Evolutionary conservation across 192 early-diverging fungal species (phyloP), one percentile per base, ranked within the genome.

Genomic region (Entomortierella lignicola): DNA sequence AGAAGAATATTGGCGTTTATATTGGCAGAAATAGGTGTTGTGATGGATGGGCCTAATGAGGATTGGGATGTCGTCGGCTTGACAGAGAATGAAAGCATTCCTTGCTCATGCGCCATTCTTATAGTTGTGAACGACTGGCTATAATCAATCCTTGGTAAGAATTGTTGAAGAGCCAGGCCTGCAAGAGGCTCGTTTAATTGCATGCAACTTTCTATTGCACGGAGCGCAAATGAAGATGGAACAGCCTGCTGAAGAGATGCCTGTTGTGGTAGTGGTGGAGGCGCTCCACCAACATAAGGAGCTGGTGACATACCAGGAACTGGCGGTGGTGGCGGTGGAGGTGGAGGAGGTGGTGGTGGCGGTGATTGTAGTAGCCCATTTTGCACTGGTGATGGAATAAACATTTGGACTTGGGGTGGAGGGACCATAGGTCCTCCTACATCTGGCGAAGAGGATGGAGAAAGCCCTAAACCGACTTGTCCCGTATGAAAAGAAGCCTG

Each of bases 121-220:
- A 79, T 79, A 6, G 63, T 57, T 13, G 47, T 47, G 32, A 70
- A 79, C 3, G 62, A 66, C 12, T 66, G 67, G n/a, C 5, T 51
- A 25, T 79, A 70, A 15, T 79, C 75, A 25, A 79, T 66, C 51
- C 52, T 50, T 20, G 75, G 75, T 4, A 79, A 32, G 32, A 79
- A 79, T 29, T 79, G 75, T 15, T 79, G 68, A 31, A 79, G 21
- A 1, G 52, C 55, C 23, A 57, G 67, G 1, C 51, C 47, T 3
- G 75, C 75, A 32, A 79, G 52, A 8, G 57, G 68, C 7, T 79
- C 75, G 26, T 79, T 55, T 41, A 79, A 13, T 47, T 60, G 75
- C 26, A 70, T 65, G 41, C 67, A 77, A 39, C 65, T 68, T 6
- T 77, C 72, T 25, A 77, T 68, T 2, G 72, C 72, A 0, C 66